Evolutionary conservation across 1,284 basidiomycete genomes (phyloP).

Genomic region (Coniferiporia weirii): DNA sequence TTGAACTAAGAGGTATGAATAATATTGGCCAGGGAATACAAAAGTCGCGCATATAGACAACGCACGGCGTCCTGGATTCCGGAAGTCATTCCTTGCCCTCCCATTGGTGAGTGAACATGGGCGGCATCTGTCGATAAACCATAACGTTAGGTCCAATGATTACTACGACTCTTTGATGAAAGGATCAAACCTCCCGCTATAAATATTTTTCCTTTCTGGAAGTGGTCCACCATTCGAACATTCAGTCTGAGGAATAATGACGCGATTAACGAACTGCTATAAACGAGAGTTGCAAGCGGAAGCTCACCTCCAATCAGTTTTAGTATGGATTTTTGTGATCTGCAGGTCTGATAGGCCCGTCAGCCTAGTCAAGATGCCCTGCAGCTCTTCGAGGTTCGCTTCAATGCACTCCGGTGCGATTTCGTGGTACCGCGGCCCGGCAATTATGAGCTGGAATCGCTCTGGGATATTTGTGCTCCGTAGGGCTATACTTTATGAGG

Average conservation of each 20-base stretch:
- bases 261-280: background rate
- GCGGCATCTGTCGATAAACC: slow-evolving; percentile 31
- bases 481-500: background rate
- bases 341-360: background rate
- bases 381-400: background rate
- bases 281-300: background rate
- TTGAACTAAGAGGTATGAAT: slow-evolving; percentile 13
- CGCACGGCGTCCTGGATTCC: slow-evolving; percentile 37
- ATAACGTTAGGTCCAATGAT: background rate
- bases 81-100: slow-evolving; percentile 42
- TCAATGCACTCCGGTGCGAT: background rate
- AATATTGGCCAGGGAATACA: no score
- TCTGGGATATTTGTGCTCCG: background rate
- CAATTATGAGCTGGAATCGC: background rate
- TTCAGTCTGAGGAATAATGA: slow-evolving; percentile 25
- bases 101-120: slow-evolving; percentile 40
- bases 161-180: no score
- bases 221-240: slow-evolving; percentile 33
- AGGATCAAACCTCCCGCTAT: slow-evolving; percentile 31
- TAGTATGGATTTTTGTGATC: background rate
- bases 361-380: background rate
- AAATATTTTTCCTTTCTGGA: slow-evolving; percentile 31
- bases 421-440: background rate
- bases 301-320: background rate
- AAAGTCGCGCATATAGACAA: background rate